Evolutionary conservation across 2,329 filamentous ascomycete species (phyloP), one percentile per base, ranked within the genome.

Genomic region (Penicillium frequentans): DNA sequence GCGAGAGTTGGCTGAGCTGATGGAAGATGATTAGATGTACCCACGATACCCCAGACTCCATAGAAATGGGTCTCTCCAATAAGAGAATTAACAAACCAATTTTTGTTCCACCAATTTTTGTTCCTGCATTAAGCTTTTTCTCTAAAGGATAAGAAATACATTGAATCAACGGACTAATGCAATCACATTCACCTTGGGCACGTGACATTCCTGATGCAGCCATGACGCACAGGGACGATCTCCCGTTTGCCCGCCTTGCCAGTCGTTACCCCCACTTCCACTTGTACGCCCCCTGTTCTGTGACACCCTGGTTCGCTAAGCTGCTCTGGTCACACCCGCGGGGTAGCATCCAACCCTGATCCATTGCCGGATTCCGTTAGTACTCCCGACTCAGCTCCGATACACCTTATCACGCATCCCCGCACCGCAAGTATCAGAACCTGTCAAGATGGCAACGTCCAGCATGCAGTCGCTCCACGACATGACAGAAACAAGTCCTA

Each of bases 1-100:
- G 74, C 88, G 90, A 5, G 95, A 98, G 74, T 80, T 99, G 62
- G 93, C 91, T 14, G 95, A 93, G 62, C 77, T 99, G 71, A 90
- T 99, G 90, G 91, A 88, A 55, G 88, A 91, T 60, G 82, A 84
- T 54, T 70, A 60, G 64, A 52, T 56, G 14, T 53, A 39, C 47
- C 29, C 19, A 51, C 52, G 56, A 67, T 64, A 64, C 60, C 60
- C 59, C 43, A 29, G 35, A 29, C 5, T 35, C 16, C 33, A 37
- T 51, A 24, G 31, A 47, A 16, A 49, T 26, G 24, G 24, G 24
- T 44, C 19, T 42, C 42, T 13, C 33, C 49, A 26, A 37, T 54
- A 24, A 33, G 13, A 29, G 24, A 26, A 7, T 5, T n/a, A 29
- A 5, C 13, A 29, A 21, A 23, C 5, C 9, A 23, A 39, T 1